Conservation (phyloP, 2,329 filamentous ascomycete species). For the Fonsecaea nubica region DNA sequence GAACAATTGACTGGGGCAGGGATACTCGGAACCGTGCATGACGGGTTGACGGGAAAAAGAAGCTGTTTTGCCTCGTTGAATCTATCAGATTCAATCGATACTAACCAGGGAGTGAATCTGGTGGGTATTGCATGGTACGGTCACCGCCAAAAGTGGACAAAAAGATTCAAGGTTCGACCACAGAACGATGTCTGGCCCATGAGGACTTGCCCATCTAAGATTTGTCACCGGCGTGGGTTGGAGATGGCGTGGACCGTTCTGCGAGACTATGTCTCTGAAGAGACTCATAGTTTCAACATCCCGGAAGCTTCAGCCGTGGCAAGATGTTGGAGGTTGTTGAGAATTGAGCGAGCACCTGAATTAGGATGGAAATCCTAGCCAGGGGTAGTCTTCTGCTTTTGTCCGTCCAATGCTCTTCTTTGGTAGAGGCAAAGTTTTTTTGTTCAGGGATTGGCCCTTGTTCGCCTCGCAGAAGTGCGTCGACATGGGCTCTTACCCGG, state of each 20-base stretch:
- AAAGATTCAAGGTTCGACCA: not conserved
- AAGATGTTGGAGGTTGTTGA: not conserved
- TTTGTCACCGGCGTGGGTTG: not conserved
- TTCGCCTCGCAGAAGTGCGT: not conserved
- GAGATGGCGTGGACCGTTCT: not conserved
- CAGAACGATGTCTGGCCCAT: not conserved
- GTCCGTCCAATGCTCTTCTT: not conserved
- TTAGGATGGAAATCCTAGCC: not conserved
- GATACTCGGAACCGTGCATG: conserved; percentile 29
- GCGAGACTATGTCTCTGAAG: not conserved
- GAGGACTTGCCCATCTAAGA: not conserved
- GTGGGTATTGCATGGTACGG: not conserved
- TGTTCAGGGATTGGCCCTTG: conserved; percentile 6
- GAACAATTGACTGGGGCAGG: conserved; percentile 21
- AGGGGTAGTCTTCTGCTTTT: not conserved
- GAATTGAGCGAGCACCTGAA: not conserved
- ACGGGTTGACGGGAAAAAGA: conserved; percentile 28
- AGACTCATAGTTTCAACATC: not conserved
- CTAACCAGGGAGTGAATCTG: too few species aligned
- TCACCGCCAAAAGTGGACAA: not conserved
- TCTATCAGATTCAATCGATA: conserved; percentile 4
- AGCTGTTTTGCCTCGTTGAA: conserved; percentile 4
- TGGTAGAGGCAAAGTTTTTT: not conserved
- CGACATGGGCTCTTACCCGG: not conserved
- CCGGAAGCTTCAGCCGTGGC: not conserved